Evolutionary conservation across 371 early-diverging fungal species (phyloP), one percentile per base, ranked within the genome.

Genomic region (Rhizopus arrhizus): DNA sequence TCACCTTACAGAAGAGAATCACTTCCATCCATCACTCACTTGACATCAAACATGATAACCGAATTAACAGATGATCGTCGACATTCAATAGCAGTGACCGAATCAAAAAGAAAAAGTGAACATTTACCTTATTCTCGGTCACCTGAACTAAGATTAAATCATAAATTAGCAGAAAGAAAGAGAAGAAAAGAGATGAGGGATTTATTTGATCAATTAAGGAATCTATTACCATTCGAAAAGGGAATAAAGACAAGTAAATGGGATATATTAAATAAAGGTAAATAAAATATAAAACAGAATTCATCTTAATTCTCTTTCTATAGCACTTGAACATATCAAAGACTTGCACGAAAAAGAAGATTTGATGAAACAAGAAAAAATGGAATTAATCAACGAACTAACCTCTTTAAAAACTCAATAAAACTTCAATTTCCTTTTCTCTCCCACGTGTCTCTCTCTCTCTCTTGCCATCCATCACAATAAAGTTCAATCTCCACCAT

Each of bases 141-240:
- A 2, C 88, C 86, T 4, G 84, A 85, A 55, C 65, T 88, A 38
- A 66, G 83, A 45, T 76, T 86, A 8, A 80, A 81, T 42, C 92
- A 91, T 67, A 91, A 91, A 65, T 64, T 91, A 28, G 92, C 92
- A 11, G 92, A 91, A 59, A 68, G 91, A 40, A 87, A 89, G 51
- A 82, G 92, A 31, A 79, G 92, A 50, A 85, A 82, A 54, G 89
- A 91, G 53, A 89, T 91, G 90, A 91, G 90, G 61, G 86, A 87
- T 32, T 74, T 91, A n/a, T 91, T 91, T 82, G 92, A 91, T 67
- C 83, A 85, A 35, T 73, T 91, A 15, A 77, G 85, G 40, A 82
- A 81, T 15, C 65, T 78, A 28, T 70, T 91, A 56, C 91, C 92
- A 3, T 78, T 84, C 1, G 86, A 89, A 56, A 81, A 82, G 51